Evolutionary conservation across 2,329 filamentous ascomycete genomes (phyloP), one percentile per base, ranked within the genome.

Genomic region (Mycosphaerella sp.): DNA sequence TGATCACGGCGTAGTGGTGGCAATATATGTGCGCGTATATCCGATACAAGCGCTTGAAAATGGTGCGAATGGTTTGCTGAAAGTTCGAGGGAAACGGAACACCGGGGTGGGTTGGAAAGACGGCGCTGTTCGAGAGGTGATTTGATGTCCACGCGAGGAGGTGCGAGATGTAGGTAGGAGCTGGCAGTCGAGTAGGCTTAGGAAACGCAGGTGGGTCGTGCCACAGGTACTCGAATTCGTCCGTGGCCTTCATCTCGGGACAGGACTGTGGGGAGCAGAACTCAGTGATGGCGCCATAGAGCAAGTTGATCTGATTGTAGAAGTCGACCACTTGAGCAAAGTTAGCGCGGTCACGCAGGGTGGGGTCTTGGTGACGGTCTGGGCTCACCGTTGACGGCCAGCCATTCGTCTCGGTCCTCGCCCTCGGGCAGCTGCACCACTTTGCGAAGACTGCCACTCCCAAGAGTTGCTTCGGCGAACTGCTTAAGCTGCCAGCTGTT

Each of bases 161-260:
- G 72, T 97, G 90, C 73, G 97, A 93, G 67, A 98, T 95, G 74
- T 98, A 98, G 66, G 91, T 89, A 8, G 93, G 93, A 2, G 93
- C 93, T 2, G 93, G 82, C 87, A 98, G 96, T 77, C 97, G 97
- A 58, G 95, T 98, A 17, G 93, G 93, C 57, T 89, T 85, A 74
- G 95, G 95, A 79, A 85, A 98, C 69, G 89, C 86, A 66, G 95
- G 90, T 58, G 80, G 87, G 73, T 98, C 92, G 76, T 98, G 93
- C 93, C 93, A 98, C 62, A 98, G 85, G 73, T 98, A 98, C 73
- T 98, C 93, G 73, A 97, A 98, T 86, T 98, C 93, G 75, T 98
- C 95, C 8, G 93, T 98, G n/a, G 93, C 93, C 74, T 98, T 98
- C 93, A 98, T 98, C 76, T 97, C 93, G 0, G 93, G 93, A 72